Base-by-base conservation (phyloP, 2,329 filamentous ascomycete genomes). In the Monosporascus sp. region DNA sequence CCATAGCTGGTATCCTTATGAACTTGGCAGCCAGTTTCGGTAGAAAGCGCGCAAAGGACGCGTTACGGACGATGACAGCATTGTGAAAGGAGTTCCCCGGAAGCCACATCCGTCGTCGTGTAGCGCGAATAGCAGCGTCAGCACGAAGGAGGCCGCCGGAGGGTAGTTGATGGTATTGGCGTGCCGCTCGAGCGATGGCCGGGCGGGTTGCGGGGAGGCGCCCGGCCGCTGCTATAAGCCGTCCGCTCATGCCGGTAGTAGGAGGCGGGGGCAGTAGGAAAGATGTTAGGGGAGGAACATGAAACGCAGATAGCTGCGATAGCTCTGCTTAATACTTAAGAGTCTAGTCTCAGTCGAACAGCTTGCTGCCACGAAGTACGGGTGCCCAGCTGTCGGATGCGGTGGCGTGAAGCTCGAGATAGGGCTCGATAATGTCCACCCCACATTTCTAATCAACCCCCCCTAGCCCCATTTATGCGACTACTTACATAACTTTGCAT, bases 11-110 rank as follows among this genome's bases (percentile, higher is more conserved):
- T 52, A 96, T 78, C 53, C 91, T 85, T 37, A 86, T 81, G 62
- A 99, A 87, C 76, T 97, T 99, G 66, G 94, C 73, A n/a, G 94
- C 85, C 49, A 99, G 79, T 69, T 90, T 93, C 2, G 95, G 95
- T 34, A 99, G 76, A 56, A 86, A 77, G 48, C 84, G 77, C 44
- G 73, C 80, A 63, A 86, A 87, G 7, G 84, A 87, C 24, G 78
- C 83, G 68, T 86, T 87, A 53, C 84, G 79, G 9, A 80, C 77
- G 48, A 77, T 75, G 47, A 87, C 84, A 38, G 82, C 81, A 76
- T 96, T 95, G 72, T 96, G 92, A 62, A 96, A 90, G 22, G 86
- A 82, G 66, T 90, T 94, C 49, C 88, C 88, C 14, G 86, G 78
- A n/a, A 90, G 86, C 87, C 89, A 94, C 70, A 86, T 79, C 57